Evolutionary conservation across 1,139 yeast genomes (phyloP), one percentile per base, ranked within the genome.

Genomic region (Debaryomyces fabryi): DNA sequence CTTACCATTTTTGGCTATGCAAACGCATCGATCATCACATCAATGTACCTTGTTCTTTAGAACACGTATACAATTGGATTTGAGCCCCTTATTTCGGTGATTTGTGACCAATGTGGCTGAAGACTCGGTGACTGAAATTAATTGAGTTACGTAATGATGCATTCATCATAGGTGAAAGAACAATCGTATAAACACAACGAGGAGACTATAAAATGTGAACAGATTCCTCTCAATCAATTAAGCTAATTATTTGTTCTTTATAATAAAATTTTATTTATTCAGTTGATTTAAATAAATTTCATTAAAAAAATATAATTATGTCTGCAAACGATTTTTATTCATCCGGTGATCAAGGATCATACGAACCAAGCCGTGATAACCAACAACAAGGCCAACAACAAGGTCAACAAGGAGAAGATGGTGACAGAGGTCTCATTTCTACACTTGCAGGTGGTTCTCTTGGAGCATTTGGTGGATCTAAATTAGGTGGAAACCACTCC

Each of bases 241-340:
- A 32, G 2, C 3, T 8, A 23, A 21, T 6, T 9, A 29, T 42
- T 34, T 37, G 4, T 18, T 24, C 33, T 42, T 24, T 18, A 18
- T 13, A 6, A 8, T 13, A 15, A 35, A 1, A 27, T 35, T 33
- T 25, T 35, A 35, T 21, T 29, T 25, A 32, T 24, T 42, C 20
- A 37, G n/a, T 34, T 37, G 23, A 37, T 27, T 36, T 21, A 35
- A 39, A 23, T n/a, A 23, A 35, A 35, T 20, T 35, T 12, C 13
- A 35, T 6, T 29, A 23, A 30, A 30, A 7, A 39, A 16, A 20
- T 10, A 40, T 32, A 13, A 57, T 16, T 44, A 82, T 82, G 86
- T 82, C 86, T 49, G 85, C 85, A 53, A 81, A 81, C 82, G 86
- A 82, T 46, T 82, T 76, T 64, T 82, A 81, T 64, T 66, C 71